A percentile compares a stretch with the other conserved stretches of the same genome.
Evolutionary conservation across 2,329 filamentous ascomycete genomes (phyloP).

Genomic region (Pseudogymnoascus sp.): DNA sequence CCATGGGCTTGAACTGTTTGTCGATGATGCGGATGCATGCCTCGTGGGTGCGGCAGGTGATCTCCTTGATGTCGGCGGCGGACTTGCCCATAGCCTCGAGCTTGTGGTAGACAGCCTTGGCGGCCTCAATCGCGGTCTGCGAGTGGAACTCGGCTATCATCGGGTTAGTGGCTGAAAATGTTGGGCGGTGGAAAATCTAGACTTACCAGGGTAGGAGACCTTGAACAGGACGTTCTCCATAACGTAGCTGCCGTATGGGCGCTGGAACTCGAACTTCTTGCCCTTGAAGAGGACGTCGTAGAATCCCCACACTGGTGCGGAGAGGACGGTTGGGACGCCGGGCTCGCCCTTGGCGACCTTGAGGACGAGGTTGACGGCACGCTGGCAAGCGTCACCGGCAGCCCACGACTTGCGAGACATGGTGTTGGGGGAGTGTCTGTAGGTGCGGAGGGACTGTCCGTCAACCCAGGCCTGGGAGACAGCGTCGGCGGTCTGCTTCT

Average conservation of each 20-base stretch:
- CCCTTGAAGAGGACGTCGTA: constrained; percentile 98
- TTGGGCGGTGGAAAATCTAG: not conserved
- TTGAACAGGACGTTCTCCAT: constrained; percentile 99
- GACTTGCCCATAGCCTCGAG: constrained; percentile 82
- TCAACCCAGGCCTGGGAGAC: constrained; percentile 98
- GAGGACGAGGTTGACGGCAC: constrained; percentile 82
- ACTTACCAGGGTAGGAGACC: constrained; percentile 88
- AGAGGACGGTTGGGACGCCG: constrained; percentile 86
- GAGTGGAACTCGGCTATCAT: constrained; percentile 85
- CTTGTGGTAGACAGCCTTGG: constrained; percentile 78
- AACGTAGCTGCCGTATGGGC: constrained; percentile 93
- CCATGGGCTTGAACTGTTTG: constrained; percentile 99
- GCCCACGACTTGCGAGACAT: constrained; percentile 99
- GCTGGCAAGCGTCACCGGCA: constrained; percentile 94
- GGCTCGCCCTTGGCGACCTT: constrained; percentile 89
- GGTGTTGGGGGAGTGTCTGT: constrained; percentile 96
- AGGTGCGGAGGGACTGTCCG: constrained; percentile 90
- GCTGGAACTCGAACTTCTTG: constrained; percentile 93
- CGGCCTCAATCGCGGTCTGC: constrained; percentile 93
- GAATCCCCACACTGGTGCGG: constrained; percentile 92
- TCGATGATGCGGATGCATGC: constrained; percentile 98
- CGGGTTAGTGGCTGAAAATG: constrained; percentile 23
- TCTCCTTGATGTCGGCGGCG: constrained; percentile 84
- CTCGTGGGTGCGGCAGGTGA: constrained; percentile 95
- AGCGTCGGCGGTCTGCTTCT: constrained; percentile 88